These are phyloP conservation scores for Didymella segeticola DNA, from an alignment of 2,329 filamentous ascomycete species.

Conservation along the genomic window DNA sequence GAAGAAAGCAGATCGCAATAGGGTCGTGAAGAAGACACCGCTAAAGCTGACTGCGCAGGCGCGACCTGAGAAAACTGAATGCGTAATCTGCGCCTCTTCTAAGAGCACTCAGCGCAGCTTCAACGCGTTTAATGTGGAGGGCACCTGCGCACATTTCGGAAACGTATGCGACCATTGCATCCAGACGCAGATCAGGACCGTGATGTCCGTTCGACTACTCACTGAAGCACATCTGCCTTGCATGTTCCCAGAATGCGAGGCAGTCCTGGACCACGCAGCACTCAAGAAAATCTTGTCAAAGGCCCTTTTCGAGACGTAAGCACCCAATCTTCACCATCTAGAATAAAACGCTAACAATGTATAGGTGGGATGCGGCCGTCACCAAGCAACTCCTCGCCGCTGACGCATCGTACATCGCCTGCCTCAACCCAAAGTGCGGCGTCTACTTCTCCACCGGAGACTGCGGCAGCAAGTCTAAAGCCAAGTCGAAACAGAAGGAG, in stretches of 20 bases:
- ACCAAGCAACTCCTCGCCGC: conserved; percentile 21
- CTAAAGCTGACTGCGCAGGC: conserved; percentile 15
- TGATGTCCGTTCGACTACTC: conserved; percentile 22
- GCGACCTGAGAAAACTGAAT: conserved; percentile 23
- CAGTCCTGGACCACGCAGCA: conserved; percentile 12
- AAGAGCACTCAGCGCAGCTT: conserved; percentile 20
- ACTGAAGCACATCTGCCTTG: conserved; percentile 23
- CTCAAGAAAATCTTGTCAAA: conserved; percentile 20
- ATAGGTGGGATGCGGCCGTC: conserved; percentile 32
- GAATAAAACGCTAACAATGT: neutral
- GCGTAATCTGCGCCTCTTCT: conserved; percentile 24
- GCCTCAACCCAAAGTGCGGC: conserved; percentile 29
- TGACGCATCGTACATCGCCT: conserved; percentile 23
- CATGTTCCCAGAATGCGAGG: conserved; percentile 21
- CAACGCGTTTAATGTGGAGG: conserved; percentile 4
- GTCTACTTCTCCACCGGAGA: conserved; percentile 32
- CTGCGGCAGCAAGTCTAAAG: conserved; percentile 13
- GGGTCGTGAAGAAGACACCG: neutral
- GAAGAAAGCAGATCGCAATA: conserved; percentile 5
- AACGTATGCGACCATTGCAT: conserved; percentile 30
- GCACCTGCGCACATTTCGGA: conserved; percentile 29
- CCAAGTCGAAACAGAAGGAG: neutral
- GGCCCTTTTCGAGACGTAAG: conserved; percentile 25
- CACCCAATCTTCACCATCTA: neutral
- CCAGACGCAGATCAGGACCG: conserved; percentile 25